These are phyloP conservation scores for Blastomyces percursus DNA, from an alignment of 2,329 filamentous ascomycete genomes.

Conservation along the genomic window DNA sequence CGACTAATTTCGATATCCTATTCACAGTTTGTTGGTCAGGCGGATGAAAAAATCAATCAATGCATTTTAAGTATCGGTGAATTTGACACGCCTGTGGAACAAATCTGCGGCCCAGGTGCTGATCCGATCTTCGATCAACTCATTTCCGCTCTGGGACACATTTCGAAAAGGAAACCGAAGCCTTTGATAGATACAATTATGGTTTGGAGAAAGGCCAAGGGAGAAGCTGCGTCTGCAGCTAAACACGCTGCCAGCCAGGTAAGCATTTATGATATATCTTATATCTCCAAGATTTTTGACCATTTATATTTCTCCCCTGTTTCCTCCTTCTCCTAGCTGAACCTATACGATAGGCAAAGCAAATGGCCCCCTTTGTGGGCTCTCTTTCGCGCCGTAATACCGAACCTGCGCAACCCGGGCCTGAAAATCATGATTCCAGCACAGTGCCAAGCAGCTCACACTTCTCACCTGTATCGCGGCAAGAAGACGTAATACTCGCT, in stretches of 20 bases:
- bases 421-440: slow-evolving; percentile 25
- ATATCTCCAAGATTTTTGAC: slow-evolving; percentile 12
- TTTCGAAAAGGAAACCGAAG: slow-evolving; percentile 87
- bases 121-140: slow-evolving; percentile 89
- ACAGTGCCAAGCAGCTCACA: slow-evolving; percentile 18
- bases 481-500: slow-evolving; percentile 64
- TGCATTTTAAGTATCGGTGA: slow-evolving; percentile 72
- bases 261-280: not conserved
- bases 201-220: slow-evolving; percentile 95
- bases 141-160: slow-evolving; percentile 84
- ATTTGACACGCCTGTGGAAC: slow-evolving; percentile 72
- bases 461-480: slow-evolving; percentile 37
- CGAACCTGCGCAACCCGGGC: slow-evolving; percentile 49
- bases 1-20: slow-evolving; percentile 26
- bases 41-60: slow-evolving; percentile 90
- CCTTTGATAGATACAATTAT: slow-evolving; percentile 94
- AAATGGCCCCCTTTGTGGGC: slow-evolving; percentile 30
- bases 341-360: slow-evolving; percentile 17
- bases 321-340: not conserved
- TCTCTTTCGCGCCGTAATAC: slow-evolving; percentile 60
- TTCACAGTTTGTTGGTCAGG: slow-evolving; percentile 73
- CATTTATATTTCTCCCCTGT: not conserved
- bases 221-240: slow-evolving; percentile 69
- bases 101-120: slow-evolving; percentile 78
- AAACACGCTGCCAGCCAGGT: slow-evolving; percentile 29